Conservation (phyloP, 495 filamentous ascomycete species). For the Daldinia childiae region DNA sequence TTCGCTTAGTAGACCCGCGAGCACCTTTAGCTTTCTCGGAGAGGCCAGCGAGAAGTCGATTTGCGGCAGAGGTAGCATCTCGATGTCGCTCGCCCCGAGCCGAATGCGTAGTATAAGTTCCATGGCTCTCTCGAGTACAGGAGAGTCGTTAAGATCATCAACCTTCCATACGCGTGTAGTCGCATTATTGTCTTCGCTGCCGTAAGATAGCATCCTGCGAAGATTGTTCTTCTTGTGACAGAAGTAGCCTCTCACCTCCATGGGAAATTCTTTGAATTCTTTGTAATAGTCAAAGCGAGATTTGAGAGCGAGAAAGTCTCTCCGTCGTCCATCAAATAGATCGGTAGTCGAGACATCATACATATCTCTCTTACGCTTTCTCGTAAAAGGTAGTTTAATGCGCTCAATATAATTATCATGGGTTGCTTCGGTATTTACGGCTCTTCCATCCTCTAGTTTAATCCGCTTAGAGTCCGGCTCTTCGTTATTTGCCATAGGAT, state of each 20-base stretch:
- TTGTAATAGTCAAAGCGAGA: constrained; percentile 30
- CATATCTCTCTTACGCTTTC: constrained; percentile 10
- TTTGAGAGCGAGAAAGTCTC: constrained; percentile 15
- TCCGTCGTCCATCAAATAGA: neutral
- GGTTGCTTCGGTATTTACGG: neutral
- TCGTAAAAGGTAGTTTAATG: neutral
- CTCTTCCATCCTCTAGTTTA: neutral
- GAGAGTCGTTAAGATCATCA: constrained; percentile 28
- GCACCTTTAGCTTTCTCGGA: neutral
- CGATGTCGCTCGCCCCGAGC: constrained; percentile 29
- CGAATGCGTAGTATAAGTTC: constrained; percentile 42
- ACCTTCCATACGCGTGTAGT: constrained; percentile 12
- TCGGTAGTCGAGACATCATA: neutral
- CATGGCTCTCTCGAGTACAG: constrained; percentile 41
- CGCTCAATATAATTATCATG: neutral
- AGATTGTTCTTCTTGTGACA: constrained; percentile 40
- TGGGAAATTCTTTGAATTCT: constrained; percentile 32
- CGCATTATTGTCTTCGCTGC: neutral
- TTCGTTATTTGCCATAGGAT: neutral
- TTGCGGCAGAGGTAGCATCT: constrained; percentile 39
- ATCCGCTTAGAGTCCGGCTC: constrained; percentile 5
- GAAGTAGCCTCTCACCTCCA: constrained; percentile 14
- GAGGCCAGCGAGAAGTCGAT: constrained; percentile 32
- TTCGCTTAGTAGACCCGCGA: constrained; percentile 16
- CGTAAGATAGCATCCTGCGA: constrained; percentile 37